Evolutionary conservation across 495 filamentous ascomycete species (phyloP).

Genomic region (Friedmanniomyces endolithicus): DNA sequence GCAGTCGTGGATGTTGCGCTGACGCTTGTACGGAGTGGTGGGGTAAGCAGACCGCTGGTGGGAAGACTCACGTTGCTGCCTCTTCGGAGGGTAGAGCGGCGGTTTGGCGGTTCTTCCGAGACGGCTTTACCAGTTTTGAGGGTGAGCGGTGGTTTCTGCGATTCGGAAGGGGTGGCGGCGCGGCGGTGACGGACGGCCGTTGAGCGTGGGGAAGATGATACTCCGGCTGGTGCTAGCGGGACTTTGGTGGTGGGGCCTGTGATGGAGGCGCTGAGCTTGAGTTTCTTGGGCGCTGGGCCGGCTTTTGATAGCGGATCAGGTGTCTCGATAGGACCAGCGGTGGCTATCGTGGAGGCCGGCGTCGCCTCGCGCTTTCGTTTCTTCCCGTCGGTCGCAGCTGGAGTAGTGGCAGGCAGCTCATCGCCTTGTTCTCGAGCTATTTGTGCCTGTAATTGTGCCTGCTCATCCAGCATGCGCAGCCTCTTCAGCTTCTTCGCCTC

Average conservation of each 20-base stretch:
- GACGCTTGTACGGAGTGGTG: slow-evolving; percentile 12
- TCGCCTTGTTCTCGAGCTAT: slow-evolving; percentile 13
- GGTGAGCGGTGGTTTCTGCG: slow-evolving; percentile 8
- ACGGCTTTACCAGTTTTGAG: slow-evolving; percentile 25
- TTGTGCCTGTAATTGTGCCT: slow-evolving; percentile 41
- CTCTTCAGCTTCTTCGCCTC: slow-evolving; percentile 86
- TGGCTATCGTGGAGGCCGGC: background rate
- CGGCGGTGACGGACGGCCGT: slow-evolving; percentile 6
- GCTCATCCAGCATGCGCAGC: slow-evolving; percentile 56
- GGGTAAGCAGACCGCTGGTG: slow-evolving; percentile 1
- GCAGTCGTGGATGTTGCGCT: slow-evolving; percentile 4
- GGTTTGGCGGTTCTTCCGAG: slow-evolving; percentile 28
- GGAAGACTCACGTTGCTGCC: slow-evolving; percentile 26
- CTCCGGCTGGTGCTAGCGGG: slow-evolving; percentile 26
- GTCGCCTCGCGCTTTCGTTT: slow-evolving; percentile 28
- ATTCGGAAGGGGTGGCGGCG: slow-evolving; percentile 14
- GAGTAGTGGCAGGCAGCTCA: slow-evolving; percentile 7
- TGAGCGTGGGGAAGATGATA: slow-evolving; percentile 13
- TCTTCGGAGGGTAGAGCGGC: slow-evolving; percentile 23
- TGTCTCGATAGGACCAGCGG: background rate
- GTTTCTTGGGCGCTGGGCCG: slow-evolving; percentile 14
- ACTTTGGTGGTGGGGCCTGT: slow-evolving; percentile 20
- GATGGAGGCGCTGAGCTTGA: slow-evolving; percentile 17
- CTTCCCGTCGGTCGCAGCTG: slow-evolving; percentile 10
- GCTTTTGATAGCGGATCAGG: slow-evolving; percentile 17